phyloP scores from a whole-genome alignment of 2,329 filamentous ascomycete species.

The Gyromitra esculenta region DNA sequence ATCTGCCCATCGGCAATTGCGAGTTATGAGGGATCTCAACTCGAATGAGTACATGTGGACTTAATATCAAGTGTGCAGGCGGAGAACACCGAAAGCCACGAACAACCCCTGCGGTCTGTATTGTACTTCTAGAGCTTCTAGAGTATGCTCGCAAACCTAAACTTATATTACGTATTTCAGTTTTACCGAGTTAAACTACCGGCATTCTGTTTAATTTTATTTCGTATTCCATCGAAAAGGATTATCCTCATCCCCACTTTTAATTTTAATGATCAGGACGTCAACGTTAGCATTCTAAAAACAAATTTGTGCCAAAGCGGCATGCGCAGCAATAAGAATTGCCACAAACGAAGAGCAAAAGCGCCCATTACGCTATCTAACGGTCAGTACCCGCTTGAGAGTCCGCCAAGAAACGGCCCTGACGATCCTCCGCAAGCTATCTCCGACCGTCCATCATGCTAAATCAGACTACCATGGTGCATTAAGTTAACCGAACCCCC shows the following conservation, averaged over 20 bases:
- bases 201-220: slow-evolving; percentile 24
- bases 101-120: slow-evolving; percentile 18
- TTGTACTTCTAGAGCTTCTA: slow-evolving; percentile 13
- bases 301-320: slow-evolving; percentile 14
- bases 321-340: slow-evolving; percentile 28
- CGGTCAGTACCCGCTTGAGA: not conserved
- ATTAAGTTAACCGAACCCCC: slow-evolving; percentile 2
- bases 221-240: slow-evolving; percentile 13
- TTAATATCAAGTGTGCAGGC: not conserved
- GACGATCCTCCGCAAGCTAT: slow-evolving; percentile 32
- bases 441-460: slow-evolving; percentile 26
- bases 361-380: not conserved
- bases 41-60: slow-evolving; percentile 6
- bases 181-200: slow-evolving; percentile 14
- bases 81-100: slow-evolving; percentile 17
- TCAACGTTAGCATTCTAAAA: slow-evolving; percentile 29
- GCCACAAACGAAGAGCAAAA: slow-evolving; percentile 6
- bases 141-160: not conserved
- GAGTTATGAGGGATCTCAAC: slow-evolving; percentile 14
- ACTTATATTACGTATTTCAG: slow-evolving; percentile 1
- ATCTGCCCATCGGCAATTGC: slow-evolving; percentile 36
- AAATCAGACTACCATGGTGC: slow-evolving; percentile 35
- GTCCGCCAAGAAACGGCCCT: slow-evolving; percentile 21
- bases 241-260: not conserved
- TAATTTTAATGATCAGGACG: slow-evolving; percentile 3